Base-by-base conservation (phyloP, 805 yeast species). In the Naumovozyma baii region DNA sequence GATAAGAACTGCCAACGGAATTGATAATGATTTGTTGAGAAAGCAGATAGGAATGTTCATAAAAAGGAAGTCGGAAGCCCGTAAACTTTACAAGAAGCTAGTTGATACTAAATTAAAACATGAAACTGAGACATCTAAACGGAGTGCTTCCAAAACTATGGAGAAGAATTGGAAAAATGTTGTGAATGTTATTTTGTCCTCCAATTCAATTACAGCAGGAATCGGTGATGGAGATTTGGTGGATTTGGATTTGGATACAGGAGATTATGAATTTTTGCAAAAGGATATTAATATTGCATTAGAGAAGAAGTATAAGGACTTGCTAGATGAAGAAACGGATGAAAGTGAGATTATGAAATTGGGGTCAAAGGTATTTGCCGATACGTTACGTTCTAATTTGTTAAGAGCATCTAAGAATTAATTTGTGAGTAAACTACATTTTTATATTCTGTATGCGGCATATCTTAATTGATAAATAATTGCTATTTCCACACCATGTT, bases 191-290 rank as follows among this genome's bases (percentile, higher is more conserved):
- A 68, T 69, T 3, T 62, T 70, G 45, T 53, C 62, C 1, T 55
- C 72, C 44, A 63, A 64, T 9, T 61, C 67, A 9, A 57, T 62
- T 3, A 74, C 72, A 39, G 66, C 73, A 43, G 80, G 78, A 0
- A 46, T 73, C 12, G 63, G 67, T 15, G 75, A 70, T 20, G 66
- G 68, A 34, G 78, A 74, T 44, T 47, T 69, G n/a, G 66, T 64
- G 16, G 74, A 70, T 41, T 47, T 68, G 17, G 64, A 62, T 34
- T 40, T 56, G 5, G 67, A 58, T 33, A 50, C 53, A 3, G 47
- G 46, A 5, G 63, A 58, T 39, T 57, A 49, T 31, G 58, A 51
- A 18, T 39, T 41, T 20, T 31, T 51, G 14, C 45, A 47, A 16
- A 37, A 37, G 3, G 52, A 46, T 10, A 46, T 42, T 19, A 58